phyloP scores from a whole-genome alignment of 306 rosid species.

The Glycine tomentella region DNA sequence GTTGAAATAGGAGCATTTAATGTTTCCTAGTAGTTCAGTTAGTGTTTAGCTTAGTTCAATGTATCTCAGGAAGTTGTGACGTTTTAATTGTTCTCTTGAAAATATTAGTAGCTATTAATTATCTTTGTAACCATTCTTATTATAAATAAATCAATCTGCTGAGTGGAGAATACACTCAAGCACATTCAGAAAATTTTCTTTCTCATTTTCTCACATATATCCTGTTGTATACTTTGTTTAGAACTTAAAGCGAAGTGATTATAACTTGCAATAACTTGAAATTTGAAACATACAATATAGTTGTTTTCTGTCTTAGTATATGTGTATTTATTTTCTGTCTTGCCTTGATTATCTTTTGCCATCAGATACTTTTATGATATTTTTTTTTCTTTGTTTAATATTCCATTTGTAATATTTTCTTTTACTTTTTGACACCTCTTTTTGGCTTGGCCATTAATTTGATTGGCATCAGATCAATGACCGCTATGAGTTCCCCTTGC shows the following conservation, averaged over 20 bases:
- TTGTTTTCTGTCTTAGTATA: neutral
- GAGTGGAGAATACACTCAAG: too few species aligned
- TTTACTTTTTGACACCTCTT: conserved; percentile 6
- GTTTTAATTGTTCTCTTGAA: too few species aligned
- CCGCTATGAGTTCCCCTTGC: conserved; percentile 94
- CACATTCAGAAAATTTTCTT: too few species aligned
- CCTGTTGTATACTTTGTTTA: neutral
- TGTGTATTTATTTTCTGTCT: neutral
- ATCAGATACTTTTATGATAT: conserved; percentile 14
- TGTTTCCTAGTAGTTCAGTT: too few species aligned
- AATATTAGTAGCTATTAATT: too few species aligned
- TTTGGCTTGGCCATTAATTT: conserved; percentile 18
- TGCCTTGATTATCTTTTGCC: conserved; percentile 10
- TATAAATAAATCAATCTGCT: too few species aligned
- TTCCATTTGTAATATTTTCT: neutral
- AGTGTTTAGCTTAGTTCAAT: too few species aligned
- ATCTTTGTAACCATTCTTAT: too few species aligned
- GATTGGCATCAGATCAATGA: conserved; percentile 77
- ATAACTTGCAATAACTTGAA: neutral
- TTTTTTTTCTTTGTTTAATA: neutral
- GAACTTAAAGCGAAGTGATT: neutral
- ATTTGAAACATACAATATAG: neutral
- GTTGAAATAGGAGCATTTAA: too few species aligned
- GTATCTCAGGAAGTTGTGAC: too few species aligned
- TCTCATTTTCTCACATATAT: too few species aligned